A percentile compares a stretch with the other conserved stretches of the same genome.
These are phyloP conservation scores for Hypocrella siamensis DNA, from an alignment of 2,329 filamentous ascomycete genomes.

Conservation along the genomic window DNA sequence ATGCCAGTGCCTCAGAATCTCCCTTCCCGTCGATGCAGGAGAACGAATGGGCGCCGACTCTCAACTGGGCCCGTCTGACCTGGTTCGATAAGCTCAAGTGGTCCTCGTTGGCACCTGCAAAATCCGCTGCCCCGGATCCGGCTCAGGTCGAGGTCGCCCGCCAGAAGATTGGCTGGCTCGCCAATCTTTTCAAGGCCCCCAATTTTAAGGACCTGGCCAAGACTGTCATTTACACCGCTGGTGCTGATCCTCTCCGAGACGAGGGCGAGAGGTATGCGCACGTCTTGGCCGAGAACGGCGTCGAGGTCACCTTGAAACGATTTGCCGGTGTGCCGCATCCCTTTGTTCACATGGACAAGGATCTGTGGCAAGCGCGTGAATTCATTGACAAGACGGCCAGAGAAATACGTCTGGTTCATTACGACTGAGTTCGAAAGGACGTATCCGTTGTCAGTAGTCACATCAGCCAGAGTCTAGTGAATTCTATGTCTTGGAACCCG, in stretches of 20 bases:
- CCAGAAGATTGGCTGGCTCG: conserved; percentile 10
- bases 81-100: conserved; percentile 23
- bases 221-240: conserved; percentile 26
- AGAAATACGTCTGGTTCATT: conserved; percentile 14
- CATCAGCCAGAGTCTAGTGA: too few species aligned
- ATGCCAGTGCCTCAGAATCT: conserved; percentile 17
- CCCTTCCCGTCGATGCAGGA: conserved; percentile 24
- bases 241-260: conserved; percentile 28
- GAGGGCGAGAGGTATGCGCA: conserved; percentile 31
- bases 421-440: too few species aligned
- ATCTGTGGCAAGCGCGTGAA: conserved; percentile 18
- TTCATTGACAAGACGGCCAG: conserved; percentile 17
- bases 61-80: conserved; percentile 25
- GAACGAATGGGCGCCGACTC: conserved; percentile 24
- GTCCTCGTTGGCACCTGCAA: conserved; percentile 7
- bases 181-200: conserved; percentile 19
- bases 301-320: conserved; percentile 27
- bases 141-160: conserved; percentile 4
- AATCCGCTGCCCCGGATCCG: not conserved
- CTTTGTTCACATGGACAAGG: conserved; percentile 31
- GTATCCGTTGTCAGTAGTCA: too few species aligned
- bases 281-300: conserved; percentile 25
- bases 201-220: conserved; percentile 16
- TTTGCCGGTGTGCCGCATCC: conserved; percentile 31
- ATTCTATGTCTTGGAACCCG: too few species aligned